Base-by-base conservation (phyloP, 106 monocot genomes). In the Chionographis japonica region DNA sequence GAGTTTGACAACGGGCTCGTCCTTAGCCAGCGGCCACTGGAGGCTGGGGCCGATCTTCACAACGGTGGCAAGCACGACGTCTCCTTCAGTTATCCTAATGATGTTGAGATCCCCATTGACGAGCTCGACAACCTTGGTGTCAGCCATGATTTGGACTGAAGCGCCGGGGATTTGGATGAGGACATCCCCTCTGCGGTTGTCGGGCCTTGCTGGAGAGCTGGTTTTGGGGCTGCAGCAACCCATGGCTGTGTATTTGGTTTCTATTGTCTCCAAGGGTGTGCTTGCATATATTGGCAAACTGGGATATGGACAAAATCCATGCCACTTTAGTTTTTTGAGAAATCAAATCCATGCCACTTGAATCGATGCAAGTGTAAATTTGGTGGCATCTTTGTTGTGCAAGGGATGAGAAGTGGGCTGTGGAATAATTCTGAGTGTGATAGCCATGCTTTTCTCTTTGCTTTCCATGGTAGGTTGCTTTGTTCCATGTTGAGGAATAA, bases 1-100 rank as follows among this genome's bases (percentile, higher is more conserved):
- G 12, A 97, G 65, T 77, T 86, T 92, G 18, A 89, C 76, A 15
- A 97, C 92, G 8, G 95, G 95, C 67, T 92, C 92, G 36, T 97
- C 92, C 58, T 76, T 89, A 9, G 95, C 78, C 13, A 97, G 62
- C 1, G 95, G 92, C 95, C 95, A 97, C 52, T 74, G 72, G 19
- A 92, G 68, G 19, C 71, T 72, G 8, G 50, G 16, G 12, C 86
- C 86, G 4, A 97, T 69, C 50, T 75, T 81, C 13, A 83, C 72
- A 36, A 83, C 68, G 7, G 84, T 86, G 8, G 95, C 92, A 8
- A 92, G 81, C 1, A 63, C 54, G 4, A 74, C 59, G 12, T 50
- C 82, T 16, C 72, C 75, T 3, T 89, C 81, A 3, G 71, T 74
- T 58, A 97, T 49, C 38, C 72, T 52, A 12, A 82, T 53, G 16